Evolutionary conservation across 257 asterid genomes (phyloP), one percentile per base, ranked within the genome.

Genomic region (Solanum medicagineum): DNA sequence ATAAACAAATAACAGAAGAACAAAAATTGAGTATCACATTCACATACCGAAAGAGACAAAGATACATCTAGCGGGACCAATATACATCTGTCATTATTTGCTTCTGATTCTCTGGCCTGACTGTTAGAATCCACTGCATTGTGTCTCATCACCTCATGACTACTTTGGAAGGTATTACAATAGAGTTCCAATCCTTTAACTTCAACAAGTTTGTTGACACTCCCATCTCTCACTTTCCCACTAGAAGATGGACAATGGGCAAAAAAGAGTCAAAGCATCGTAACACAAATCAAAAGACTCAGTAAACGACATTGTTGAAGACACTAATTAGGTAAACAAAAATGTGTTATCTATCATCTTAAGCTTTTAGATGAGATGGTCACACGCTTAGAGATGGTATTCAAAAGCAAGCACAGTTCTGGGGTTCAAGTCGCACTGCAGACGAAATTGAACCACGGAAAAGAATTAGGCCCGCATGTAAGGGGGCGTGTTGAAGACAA

Each of bases 181-280:
- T 94, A 94, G 84, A 94, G 92, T 90, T 93, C 97, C 89, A 96
- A 89, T 87, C 92, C 90, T 86, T 89, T 92, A 86, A 96, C 92
- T 91, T 96, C 98, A 87, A 93, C 87, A 85, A 91, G 89, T 90
- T 95, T 96, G 92, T 92, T 94, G 84, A 95, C 99, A 87, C 91
- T 98, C 83, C 97, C 93, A 85, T 94, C 97, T 91, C 93, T 91
- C 87, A 87, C 83, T 89, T 93, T 96, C 69, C 95, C 88, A 85
- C 88, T 56, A 71, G 90, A 88, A 84, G 94, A 91, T 85, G 98
- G 92, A 90, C 80, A 89, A 83, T 84, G 86, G 57, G 83, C 69
- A 80, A 36, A 82, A 29, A 80, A 51, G 82, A 86, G 70, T 60
- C 70, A 69, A 83, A 73, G 65, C 80, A 32, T 53, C 79, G 22